Base-by-base conservation (phyloP, 352 stramenopile species). In the Globisporangium canariense region DNA sequence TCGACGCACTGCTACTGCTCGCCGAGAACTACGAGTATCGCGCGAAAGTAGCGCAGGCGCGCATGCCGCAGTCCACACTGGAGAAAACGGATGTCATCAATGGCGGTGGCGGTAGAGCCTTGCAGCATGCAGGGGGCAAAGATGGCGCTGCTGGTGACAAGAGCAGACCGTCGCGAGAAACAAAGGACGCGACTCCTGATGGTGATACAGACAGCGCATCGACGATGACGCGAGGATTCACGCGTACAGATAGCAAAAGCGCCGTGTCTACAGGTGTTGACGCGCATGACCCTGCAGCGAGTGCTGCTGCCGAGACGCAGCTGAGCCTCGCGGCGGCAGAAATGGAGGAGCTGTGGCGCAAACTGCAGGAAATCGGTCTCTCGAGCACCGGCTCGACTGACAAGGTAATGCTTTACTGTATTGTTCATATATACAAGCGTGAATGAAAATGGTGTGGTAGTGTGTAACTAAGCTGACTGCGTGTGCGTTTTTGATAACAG, bases 271-370 rank as follows among this genome's bases (percentile, higher is more conserved):
- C 40, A 49, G 20, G 22, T n/a, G 22, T 13, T 56, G 58, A 32
- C 52, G 20, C 45, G 3, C 62, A 63, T 30, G 45, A 59, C 18
- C 56, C 62, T 7, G 54, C 28, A 10, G 56, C 76, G 22, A 76
- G 71, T 16, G 71, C 68, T 6, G 76, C 74, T 43, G 77, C 77
- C 0, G 81, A 91, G 59, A 77, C 66, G 22, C 80, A 93, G 57
- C 59, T 93, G 56, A 88, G 88, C 53, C 36, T 86, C 16, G 87
- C 87, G 16, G 80, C 85, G 3, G 72, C 79, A 0, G 87, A 95
- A 68, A 93, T 95, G 70, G 87, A 95, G 54, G 87, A 95, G 38
- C 68, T 95, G 16, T 93, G 81, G 81, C 77, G 78, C n/a, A 66
- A 80, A n/a, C 69, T 95, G 16, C 77, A 91, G 46, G 84, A 89